Evolutionary conservation across 1,284 basidiomycete species (phyloP).

Genomic region (Cronartium quercuum): DNA sequence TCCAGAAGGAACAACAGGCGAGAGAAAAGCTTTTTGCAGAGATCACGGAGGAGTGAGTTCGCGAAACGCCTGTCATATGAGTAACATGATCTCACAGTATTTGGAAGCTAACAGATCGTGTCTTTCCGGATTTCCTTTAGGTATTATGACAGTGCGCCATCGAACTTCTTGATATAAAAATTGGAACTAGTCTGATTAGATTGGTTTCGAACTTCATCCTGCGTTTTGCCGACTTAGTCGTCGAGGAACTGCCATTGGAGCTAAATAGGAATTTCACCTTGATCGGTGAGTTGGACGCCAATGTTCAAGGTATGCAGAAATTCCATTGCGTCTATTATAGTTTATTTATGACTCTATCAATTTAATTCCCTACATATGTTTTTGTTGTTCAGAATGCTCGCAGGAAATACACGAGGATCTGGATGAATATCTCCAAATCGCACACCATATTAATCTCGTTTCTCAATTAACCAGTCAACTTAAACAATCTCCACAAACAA

Average conservation of each 20-base stretch:
- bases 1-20: constrained; percentile 12
- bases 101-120: neutral
- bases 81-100: neutral
- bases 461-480: neutral
- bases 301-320: constrained; percentile 18
- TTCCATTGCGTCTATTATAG: neutral
- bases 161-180: neutral
- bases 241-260: constrained; percentile 32
- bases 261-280: constrained; percentile 18
- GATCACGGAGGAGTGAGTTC: constrained; percentile 16
- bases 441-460: neutral
- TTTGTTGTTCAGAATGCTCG: constrained; percentile 12
- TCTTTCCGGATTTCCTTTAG: neutral
- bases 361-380: too few species aligned
- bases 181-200: neutral
- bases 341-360: neutral
- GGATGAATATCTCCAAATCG: constrained; percentile 16
- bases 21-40: constrained; percentile 26
- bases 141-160: constrained; percentile 28
- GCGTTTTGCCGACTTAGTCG: constrained; percentile 9
- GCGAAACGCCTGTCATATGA: neutral
- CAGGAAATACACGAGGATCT: constrained; percentile 34
- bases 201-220: neutral
- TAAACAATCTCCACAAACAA: neutral
- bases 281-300: constrained; percentile 20